A percentile compares a stretch with the other conserved stretches of the same genome.
Conservation (phyloP, 2,329 filamentous ascomycete genomes). For the Pochonia chlamydosporia region DNA sequence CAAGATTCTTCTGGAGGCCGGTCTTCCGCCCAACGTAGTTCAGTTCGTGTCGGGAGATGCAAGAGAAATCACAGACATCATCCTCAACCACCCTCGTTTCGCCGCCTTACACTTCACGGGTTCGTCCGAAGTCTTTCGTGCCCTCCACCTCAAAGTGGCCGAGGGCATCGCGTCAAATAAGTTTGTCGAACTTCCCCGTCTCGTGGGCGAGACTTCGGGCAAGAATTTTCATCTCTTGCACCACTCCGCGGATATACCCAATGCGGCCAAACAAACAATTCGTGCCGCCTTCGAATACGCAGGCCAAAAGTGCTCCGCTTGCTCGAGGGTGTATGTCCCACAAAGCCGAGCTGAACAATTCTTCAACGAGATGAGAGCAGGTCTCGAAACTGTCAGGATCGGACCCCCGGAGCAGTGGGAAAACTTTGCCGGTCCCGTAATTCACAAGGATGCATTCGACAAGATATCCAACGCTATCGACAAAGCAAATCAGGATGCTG, state of each 20-base stretch:
- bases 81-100: slow-evolving; percentile 73
- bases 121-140: slow-evolving; percentile 84
- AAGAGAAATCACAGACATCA: slow-evolving; percentile 72
- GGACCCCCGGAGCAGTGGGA: slow-evolving; percentile 64
- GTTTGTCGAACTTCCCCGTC: slow-evolving; percentile 78
- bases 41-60: slow-evolving; percentile 91
- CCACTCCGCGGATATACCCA: slow-evolving; percentile 67
- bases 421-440: slow-evolving; percentile 84
- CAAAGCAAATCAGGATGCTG: slow-evolving; percentile 66
- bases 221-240: slow-evolving; percentile 92
- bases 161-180: slow-evolving; percentile 68
- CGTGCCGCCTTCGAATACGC: slow-evolving; percentile 88
- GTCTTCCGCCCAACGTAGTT: slow-evolving; percentile 81
- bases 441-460: slow-evolving; percentile 75
- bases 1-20: slow-evolving; percentile 85
- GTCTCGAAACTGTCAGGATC: slow-evolving; percentile 60
- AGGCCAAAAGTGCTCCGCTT: slow-evolving; percentile 87
- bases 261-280: slow-evolving; percentile 75
- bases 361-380: slow-evolving; percentile 60
- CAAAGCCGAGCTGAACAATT: slow-evolving; percentile 66
- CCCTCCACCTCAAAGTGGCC: slow-evolving; percentile 81
- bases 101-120: slow-evolving; percentile 94
- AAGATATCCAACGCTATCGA: slow-evolving; percentile 75
- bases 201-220: slow-evolving; percentile 85
- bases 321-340: slow-evolving; percentile 71